Conservation (phyloP, 164 flowering plant species). For the Chimonanthus salicifolius region DNA sequence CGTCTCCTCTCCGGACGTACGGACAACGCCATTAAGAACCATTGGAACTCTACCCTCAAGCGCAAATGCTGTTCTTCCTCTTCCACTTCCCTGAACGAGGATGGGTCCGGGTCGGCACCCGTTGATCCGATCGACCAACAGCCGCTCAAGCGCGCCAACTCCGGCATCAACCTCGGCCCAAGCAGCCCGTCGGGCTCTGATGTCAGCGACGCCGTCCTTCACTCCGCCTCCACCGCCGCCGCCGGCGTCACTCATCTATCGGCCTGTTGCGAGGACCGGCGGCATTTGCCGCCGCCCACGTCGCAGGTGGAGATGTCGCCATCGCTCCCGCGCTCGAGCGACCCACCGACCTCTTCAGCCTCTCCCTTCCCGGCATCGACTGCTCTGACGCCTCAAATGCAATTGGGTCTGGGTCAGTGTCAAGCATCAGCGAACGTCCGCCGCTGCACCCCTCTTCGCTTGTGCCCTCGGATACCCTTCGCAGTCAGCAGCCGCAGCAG, state of each 20-base stretch:
- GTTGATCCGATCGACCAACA: conserved; percentile 7
- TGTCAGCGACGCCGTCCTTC: conserved; percentile 51
- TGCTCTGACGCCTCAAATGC: conserved; percentile 33
- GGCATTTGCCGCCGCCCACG: conserved; percentile 4
- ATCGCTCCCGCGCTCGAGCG: not conserved
- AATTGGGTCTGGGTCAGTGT: conserved; percentile 13
- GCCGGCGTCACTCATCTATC: conserved; percentile 21
- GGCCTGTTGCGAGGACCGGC: not conserved
- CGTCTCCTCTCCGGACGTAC: conserved; percentile 72
- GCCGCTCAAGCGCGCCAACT: conserved; percentile 36
- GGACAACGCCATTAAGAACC: conserved; percentile 87
- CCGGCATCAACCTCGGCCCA: conserved; percentile 36
- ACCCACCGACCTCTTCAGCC: conserved; percentile 46
- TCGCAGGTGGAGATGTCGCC: not conserved
- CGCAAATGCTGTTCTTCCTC: conserved; percentile 46
- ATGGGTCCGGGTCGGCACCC: not conserved
- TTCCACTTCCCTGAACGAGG: not conserved
- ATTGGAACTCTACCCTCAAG: conserved; percentile 89
- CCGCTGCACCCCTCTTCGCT: conserved; percentile 10
- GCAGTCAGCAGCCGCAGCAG: conserved; percentile 11
- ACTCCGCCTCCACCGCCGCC: conserved; percentile 5
- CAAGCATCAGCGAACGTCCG: not conserved
- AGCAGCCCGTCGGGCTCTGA: conserved; percentile 66
- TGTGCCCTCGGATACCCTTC: not conserved
- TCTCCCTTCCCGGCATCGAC: conserved; percentile 52